phyloP scores from a whole-genome alignment of 345 rosid species.

The Camelina laxa region DNA sequence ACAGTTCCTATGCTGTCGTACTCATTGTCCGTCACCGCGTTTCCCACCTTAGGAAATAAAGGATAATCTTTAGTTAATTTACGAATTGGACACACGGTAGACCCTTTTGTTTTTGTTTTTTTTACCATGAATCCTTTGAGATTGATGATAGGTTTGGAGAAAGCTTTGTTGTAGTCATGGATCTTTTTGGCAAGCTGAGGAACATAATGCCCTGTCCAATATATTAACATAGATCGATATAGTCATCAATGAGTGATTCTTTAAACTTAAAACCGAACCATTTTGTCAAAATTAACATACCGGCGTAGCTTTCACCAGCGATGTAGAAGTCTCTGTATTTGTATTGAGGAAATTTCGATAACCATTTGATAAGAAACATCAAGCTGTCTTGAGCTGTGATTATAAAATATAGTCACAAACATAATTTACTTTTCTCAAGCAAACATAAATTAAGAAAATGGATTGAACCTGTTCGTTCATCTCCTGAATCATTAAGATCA shows the following conservation, averaged over 20 bases:
- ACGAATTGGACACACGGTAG: not conserved
- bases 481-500: conserved; percentile 72
- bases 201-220: conserved; percentile 75
- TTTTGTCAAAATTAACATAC: conserved; percentile 38
- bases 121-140: conserved; percentile 85
- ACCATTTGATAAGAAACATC: conserved; percentile 74
- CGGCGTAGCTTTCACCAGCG: conserved; percentile 96
- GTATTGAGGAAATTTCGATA: conserved; percentile 89
- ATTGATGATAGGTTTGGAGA: conserved; percentile 61
- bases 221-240: not conserved
- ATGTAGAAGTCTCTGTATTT: conserved; percentile 77
- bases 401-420: not conserved
- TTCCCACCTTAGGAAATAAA: conserved; percentile 65
- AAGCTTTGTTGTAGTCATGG: conserved; percentile 61
- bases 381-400: conserved; percentile 80
- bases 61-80: not conserved
- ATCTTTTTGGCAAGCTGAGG: conserved; percentile 91
- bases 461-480: conserved; percentile 67
- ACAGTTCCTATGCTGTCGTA: conserved; percentile 85
- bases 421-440: not conserved
- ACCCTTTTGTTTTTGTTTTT: not conserved
- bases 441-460: not conserved
- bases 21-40: conserved; percentile 76
- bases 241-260: not conserved
- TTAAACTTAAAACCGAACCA: not conserved